These are phyloP conservation scores for Suillus decipiens DNA, from an alignment of 768 basidiomycete species.

Conservation along the genomic window DNA sequence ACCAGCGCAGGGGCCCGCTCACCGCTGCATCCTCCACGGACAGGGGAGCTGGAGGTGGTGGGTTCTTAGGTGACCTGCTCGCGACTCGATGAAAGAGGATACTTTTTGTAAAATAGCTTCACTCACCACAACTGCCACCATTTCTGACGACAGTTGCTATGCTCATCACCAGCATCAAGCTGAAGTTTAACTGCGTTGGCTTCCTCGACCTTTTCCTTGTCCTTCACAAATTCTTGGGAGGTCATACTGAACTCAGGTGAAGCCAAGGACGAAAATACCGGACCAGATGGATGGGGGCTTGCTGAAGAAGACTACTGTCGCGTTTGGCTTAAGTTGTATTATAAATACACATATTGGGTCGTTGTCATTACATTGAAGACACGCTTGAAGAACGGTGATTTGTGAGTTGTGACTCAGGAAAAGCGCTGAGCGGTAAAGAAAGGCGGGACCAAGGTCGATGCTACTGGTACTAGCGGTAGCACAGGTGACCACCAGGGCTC, in stretches of 20 bases:
- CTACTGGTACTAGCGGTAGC: too few relatives aligned
- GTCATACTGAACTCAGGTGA: neutral
- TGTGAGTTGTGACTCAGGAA: neutral
- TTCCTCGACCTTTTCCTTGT: neutral
- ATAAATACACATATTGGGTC: too few relatives aligned
- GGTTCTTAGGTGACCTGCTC: constrained; percentile 57
- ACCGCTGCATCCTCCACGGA: constrained; percentile 59
- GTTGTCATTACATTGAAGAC: too few relatives aligned
- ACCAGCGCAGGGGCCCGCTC: constrained; percentile 13
- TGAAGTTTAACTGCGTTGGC: constrained; percentile 23
- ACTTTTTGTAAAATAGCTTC: neutral
- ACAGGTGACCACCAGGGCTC: too few relatives aligned
- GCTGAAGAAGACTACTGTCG: neutral
- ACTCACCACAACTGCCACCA: constrained; percentile 62
- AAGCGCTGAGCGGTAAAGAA: too few relatives aligned
- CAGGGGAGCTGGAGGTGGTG: constrained; percentile 55
- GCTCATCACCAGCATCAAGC: constrained; percentile 42
- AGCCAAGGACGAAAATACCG: neutral
- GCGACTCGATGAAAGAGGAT: neutral
- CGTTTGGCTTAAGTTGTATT: too few relatives aligned
- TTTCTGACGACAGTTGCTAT: constrained; percentile 41
- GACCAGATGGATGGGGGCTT: neutral
- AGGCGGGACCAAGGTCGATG: too few relatives aligned
- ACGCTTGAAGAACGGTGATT: neutral
- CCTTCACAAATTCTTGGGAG: constrained; percentile 1